Base-by-base conservation (phyloP, 345 rosid genomes). In the Citrus inodora region DNA sequence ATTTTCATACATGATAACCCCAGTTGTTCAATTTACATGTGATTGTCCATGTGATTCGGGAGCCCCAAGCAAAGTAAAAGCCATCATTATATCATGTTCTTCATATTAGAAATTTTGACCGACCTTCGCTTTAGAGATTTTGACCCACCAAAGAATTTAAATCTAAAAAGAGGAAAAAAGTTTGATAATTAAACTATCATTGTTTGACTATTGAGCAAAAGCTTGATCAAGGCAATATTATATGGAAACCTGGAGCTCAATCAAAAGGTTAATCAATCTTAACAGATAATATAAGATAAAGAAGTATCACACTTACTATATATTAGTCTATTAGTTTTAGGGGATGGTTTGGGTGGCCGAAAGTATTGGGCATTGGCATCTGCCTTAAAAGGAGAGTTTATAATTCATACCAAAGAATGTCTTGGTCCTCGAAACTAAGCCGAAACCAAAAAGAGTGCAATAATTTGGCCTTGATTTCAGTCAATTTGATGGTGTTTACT, bases 181-280 rank as follows among this genome's bases (percentile, higher is more conserved):
- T 73, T 24, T 37, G 33, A 73, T 73, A 48, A 59, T 59, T 73
- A 73, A 73, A 73, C 28, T 38, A 35, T 61, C 60, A 73, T 73
- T 59, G 76, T 73, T 58, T 59, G 76, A 59, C 51, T 4, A 14
- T 2, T 4, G 11, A 38, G 71, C 51, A 37, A 67, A 67, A 74
- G 77, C 56, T 62, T 75, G 37, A 70, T 70, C 32, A 5, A 64
- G 70, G 69, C 60, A 46, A 10, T 75, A 62, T 63, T 63, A 28
- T 63, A 75, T 42, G 70, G 78, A 46, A 63, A 6, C 28, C 61
- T 6, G 78, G 78, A 75, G 59, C 53, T 60, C 14, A 17, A 60
- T 37, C 58, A 61, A 74, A 74, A 74, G 58, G 40, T 74, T 10
- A 24, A 37, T 27, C 27, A 32, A 33, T 21, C 51, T 3, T 69